These are phyloP conservation scores for Aspergillus pseudoviridinutans DNA, from an alignment of 2,329 filamentous ascomycete genomes.

Conservation along the genomic window DNA sequence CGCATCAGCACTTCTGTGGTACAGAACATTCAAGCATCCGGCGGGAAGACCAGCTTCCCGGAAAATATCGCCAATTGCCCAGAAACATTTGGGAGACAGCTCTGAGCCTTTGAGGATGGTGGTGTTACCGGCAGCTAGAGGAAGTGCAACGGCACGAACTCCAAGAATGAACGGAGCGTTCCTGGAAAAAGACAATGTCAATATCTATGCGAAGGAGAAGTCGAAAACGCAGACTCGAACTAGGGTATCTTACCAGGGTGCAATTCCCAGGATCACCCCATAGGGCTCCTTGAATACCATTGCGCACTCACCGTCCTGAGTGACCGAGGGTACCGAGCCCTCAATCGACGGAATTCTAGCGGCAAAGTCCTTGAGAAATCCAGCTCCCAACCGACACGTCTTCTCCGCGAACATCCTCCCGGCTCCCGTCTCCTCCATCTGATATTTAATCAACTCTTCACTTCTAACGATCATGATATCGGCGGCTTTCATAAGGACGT, in stretches of 20 bases:
- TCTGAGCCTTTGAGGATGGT: constrained; percentile 70
- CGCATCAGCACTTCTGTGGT: constrained; percentile 58
- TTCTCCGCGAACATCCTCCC: constrained; percentile 32
- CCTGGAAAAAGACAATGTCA: constrained; percentile 29
- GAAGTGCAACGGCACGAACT: constrained; percentile 51
- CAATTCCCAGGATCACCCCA: constrained; percentile 74
- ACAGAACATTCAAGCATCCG: constrained; percentile 70
- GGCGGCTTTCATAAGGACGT: constrained; percentile 54
- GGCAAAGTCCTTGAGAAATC: constrained; percentile 49
- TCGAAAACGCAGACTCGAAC: background rate
- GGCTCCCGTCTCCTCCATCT: constrained; percentile 57
- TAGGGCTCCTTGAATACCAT: constrained; percentile 71
- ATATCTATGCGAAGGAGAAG: background rate
- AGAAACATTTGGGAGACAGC: constrained; percentile 60
- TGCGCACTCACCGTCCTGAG: constrained; percentile 52
- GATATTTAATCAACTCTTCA: constrained; percentile 59
- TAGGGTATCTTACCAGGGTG: constrained; percentile 63
- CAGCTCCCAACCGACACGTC: constrained; percentile 31
- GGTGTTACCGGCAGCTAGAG: constrained; percentile 71
- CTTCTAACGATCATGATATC: constrained; percentile 49
- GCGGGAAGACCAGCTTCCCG: constrained; percentile 71
- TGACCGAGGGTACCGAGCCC: constrained; percentile 47
- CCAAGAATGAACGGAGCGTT: constrained; percentile 53
- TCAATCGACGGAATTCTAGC: constrained; percentile 47
- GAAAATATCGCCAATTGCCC: constrained; percentile 60